phyloP scores from a whole-genome alignment of 1,284 basidiomycete species.

The Neonothopanus nambi region DNA sequence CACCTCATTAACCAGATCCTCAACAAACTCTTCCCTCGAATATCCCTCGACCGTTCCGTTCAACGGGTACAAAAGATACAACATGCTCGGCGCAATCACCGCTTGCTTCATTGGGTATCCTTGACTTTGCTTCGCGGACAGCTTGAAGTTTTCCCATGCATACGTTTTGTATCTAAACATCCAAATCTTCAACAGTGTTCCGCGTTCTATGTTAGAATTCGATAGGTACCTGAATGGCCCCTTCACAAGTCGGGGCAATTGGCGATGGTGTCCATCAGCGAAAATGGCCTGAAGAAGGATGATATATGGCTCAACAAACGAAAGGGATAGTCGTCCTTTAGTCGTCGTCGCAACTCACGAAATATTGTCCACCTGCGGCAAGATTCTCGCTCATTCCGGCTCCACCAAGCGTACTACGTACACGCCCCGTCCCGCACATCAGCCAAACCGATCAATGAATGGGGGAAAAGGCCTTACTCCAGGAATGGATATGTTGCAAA shows the following conservation, averaged over 20 bases:
- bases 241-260: constrained; percentile 3
- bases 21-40: constrained; percentile 2
- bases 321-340: too few species aligned
- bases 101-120: constrained; percentile 10
- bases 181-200: not conserved
- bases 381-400: constrained; percentile 2
- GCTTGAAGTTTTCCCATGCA: constrained; percentile 7
- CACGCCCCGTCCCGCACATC: too few species aligned
- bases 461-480: not conserved
- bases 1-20: constrained; percentile 8
- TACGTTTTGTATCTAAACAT: constrained; percentile 2
- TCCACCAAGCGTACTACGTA: not conserved
- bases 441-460: not conserved
- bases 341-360: constrained; percentile 1
- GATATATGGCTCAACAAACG: too few species aligned
- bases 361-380: constrained; percentile 5
- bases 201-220: too few species aligned
- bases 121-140: not conserved
- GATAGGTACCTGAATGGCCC: constrained; percentile 5
- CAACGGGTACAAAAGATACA: constrained; percentile 9
- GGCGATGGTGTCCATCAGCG: constrained; percentile 6
- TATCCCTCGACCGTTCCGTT: constrained; percentile 1
- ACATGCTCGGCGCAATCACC: constrained; percentile 9
- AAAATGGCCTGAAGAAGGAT: constrained; percentile 4
- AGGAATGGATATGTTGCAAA: constrained; percentile 8